A percentile compares a stretch with the other conserved stretches of the same genome.
phyloP scores from a whole-genome alignment of 371 early-diverging fungal genomes.

The Mycotypha africana region DNA sequence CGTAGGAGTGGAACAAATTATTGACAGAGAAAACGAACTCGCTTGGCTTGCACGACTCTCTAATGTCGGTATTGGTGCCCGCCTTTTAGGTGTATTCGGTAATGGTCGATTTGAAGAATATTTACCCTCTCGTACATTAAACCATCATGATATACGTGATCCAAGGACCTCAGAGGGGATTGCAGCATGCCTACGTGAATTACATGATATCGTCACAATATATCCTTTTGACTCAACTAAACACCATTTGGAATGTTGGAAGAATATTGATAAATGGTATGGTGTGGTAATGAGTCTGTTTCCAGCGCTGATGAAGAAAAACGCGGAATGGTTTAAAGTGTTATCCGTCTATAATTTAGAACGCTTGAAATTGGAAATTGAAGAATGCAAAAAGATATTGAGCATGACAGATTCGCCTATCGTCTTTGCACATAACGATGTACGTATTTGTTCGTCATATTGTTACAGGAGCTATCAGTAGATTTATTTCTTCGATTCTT shows the following conservation, averaged over 20 bases:
- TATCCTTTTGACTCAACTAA: conserved; percentile 46
- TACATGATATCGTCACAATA: conserved; percentile 67
- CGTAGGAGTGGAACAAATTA: conserved; percentile 71
- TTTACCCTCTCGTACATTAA: conserved; percentile 71
- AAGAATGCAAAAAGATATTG: conserved; percentile 37
- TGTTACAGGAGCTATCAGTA: too few relatives aligned
- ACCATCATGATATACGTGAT: conserved; percentile 61
- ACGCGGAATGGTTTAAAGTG: conserved; percentile 11
- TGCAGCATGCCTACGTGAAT: conserved; percentile 64
- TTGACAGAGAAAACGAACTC: conserved; percentile 76
- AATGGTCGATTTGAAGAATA: conserved; percentile 90
- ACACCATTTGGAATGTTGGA: conserved; percentile 56
- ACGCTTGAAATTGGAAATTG: conserved; percentile 41
- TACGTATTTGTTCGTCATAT: conserved; percentile 23
- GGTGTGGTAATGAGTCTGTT: conserved; percentile 15
- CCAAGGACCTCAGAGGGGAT: conserved; percentile 64
- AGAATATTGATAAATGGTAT: conserved; percentile 62
- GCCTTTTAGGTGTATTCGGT: conserved; percentile 71
- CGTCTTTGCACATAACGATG: conserved; percentile 84
- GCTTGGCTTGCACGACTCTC: conserved; percentile 74
- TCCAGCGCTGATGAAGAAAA: conserved; percentile 13
- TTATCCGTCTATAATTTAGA: conserved; percentile 37
- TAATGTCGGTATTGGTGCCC: conserved; percentile 65
- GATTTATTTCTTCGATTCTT: not conserved
- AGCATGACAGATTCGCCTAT: conserved; percentile 46